A percentile compares a stretch with the other conserved stretches of the same genome.
Conservation (phyloP, 805 yeast genomes). For the Barnettozyma populi region DNA sequence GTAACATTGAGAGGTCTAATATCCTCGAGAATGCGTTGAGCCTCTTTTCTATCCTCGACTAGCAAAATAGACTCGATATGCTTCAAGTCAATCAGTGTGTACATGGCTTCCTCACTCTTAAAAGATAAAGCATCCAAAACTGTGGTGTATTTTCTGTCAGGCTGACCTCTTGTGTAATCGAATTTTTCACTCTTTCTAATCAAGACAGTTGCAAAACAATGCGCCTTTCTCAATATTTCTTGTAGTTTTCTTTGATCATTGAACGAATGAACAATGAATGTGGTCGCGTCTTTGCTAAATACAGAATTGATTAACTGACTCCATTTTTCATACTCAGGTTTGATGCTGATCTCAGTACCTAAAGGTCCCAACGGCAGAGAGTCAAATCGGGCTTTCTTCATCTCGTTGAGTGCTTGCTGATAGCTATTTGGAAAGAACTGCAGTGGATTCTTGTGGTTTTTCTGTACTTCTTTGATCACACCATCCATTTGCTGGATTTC, state of each 20-base stretch:
- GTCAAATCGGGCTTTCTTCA: slow-evolving; percentile 34
- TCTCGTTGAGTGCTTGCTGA: slow-evolving; percentile 3
- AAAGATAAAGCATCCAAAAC: slow-evolving; percentile 59
- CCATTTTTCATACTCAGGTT: slow-evolving; percentile 51
- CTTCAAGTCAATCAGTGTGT: slow-evolving; percentile 57
- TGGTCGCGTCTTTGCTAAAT: slow-evolving; percentile 43
- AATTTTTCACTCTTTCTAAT: slow-evolving; percentile 54
- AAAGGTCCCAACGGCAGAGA: slow-evolving; percentile 74
- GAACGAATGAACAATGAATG: slow-evolving; percentile 63
- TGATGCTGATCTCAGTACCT: slow-evolving; percentile 56
- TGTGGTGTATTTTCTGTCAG: slow-evolving; percentile 37
- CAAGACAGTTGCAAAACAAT: slow-evolving; percentile 36
- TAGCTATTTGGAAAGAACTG: slow-evolving; percentile 1
- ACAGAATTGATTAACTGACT: slow-evolving; percentile 51
- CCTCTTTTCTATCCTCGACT: slow-evolving; percentile 44
- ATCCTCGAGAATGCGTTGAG: slow-evolving; percentile 37
- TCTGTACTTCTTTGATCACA: not conserved
- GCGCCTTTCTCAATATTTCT: slow-evolving; percentile 28
- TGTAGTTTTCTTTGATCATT: slow-evolving; percentile 49
- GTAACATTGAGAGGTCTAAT: slow-evolving; percentile 35
- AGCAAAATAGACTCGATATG: slow-evolving; percentile 56
- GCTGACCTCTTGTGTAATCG: slow-evolving; percentile 42
- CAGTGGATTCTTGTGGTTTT: slow-evolving; percentile 11
- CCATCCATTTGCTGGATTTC: slow-evolving; percentile 5
- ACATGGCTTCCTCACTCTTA: slow-evolving; percentile 47